Evolutionary conservation across 306 rosid species (phyloP), one percentile per base, ranked within the genome.

Genomic region (Prunus dulcis): DNA sequence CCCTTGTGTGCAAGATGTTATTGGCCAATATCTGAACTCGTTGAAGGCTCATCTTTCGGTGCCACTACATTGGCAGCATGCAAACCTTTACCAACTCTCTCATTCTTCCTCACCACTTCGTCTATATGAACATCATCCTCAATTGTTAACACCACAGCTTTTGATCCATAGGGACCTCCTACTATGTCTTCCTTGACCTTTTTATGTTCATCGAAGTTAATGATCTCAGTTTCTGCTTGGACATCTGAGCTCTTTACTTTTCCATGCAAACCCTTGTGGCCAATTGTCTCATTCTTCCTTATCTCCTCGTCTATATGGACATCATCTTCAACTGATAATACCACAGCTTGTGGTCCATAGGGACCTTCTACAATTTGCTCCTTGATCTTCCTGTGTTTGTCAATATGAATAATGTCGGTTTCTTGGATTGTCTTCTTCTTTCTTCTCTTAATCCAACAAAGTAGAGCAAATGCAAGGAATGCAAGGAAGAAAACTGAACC

Each of bases 51-150:
- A 32, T 78, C 71, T 22, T 60, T 60, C 18, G 47, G 81, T 25
- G 87, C 69, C 45, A 69, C 80, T 22, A 28, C 34, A 60, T 60
- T 60, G 30, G 20, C 67, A 30, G 20, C 67, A 30, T 64, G 69
- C 69, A 18, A 32, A 18, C 77, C 86, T 25, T 76, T 69, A 10
- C 41, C 91, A 14, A 9, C n/a, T 17, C 46, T 62, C 49, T 83
- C 89, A 0, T 22, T 76, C 85, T 91, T 89, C 43, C 20, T 78
- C 28, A 84, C 79, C 67, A 61, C 80, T 74, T 80, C 90, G 8
- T 85, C 87, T 3, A 89, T 14, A 30, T 81, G 91, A 18, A 90
- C 82, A 45, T 90, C 95, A 65, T 94, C 96, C 50, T 91, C 91
- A 38, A 90, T 76, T 0, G 93, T 41, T 19, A 89, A 34, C 15